Evolutionary conservation across 768 basidiomycete genomes (phyloP).

Genomic region (Auriscalpium orientale): DNA sequence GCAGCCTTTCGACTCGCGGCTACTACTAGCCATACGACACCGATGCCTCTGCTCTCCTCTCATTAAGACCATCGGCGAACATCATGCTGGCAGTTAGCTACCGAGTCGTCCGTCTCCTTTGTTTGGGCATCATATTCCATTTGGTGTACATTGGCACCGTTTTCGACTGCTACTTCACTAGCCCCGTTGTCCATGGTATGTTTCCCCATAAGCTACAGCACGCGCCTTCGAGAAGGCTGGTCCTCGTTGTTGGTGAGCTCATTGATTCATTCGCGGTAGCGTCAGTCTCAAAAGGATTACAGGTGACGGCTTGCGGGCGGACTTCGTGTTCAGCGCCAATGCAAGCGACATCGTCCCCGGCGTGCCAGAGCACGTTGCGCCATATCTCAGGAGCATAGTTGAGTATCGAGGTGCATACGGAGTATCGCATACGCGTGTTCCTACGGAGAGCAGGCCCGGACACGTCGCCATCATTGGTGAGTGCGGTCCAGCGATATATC

Average conservation of each 20-base stretch:
- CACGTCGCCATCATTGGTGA: slow-evolving; percentile 83
- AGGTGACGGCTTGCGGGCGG: slow-evolving; percentile 84
- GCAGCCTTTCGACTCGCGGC: no score
- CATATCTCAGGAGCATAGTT: slow-evolving; percentile 61
- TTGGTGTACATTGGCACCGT: slow-evolving; percentile 60
- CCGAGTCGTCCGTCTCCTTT: slow-evolving; percentile 33
- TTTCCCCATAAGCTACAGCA: slow-evolving; percentile 36
- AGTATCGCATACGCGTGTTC: slow-evolving; percentile 78
- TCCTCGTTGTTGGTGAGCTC: slow-evolving; percentile 66
- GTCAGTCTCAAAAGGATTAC: slow-evolving; percentile 2
- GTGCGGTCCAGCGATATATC: slow-evolving; percentile 4
- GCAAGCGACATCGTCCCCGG: slow-evolving; percentile 46
- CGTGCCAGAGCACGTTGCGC: slow-evolving; percentile 58
- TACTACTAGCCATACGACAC: no score
- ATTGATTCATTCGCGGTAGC: neutral
- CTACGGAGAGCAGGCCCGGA: slow-evolving; percentile 83
- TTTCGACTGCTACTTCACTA: slow-evolving; percentile 87
- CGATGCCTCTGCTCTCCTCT: neutral
- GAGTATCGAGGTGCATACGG: slow-evolving; percentile 71
- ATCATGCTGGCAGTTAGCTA: slow-evolving; percentile 6
- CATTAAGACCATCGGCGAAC: neutral
- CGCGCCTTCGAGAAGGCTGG: slow-evolving; percentile 62
- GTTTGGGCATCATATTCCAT: slow-evolving; percentile 70
- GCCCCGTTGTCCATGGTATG: slow-evolving; percentile 78
- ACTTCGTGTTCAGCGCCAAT: slow-evolving; percentile 62